These are phyloP conservation scores for Nidularia pulvinata DNA, from an alignment of 768 basidiomycete species.

Conservation along the genomic window DNA sequence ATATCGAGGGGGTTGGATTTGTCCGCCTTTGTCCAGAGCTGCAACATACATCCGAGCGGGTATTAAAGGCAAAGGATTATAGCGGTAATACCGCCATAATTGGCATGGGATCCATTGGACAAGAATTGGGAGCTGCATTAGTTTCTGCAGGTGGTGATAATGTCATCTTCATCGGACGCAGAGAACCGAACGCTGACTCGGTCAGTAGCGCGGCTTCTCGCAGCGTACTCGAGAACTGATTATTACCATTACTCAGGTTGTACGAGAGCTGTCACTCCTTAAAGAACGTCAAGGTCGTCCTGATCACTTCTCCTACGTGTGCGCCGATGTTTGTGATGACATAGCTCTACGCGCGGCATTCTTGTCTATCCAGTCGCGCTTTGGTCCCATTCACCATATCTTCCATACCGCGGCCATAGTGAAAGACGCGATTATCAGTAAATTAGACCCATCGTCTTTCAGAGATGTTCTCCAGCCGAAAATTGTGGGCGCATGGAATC, in stretches of 20 bases:
- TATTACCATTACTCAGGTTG: conserved; percentile 9
- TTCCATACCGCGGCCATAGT: conserved; percentile 24
- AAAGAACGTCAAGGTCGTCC: conserved; percentile 6
- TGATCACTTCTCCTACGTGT: conserved; percentile 14
- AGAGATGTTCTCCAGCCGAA: conserved; percentile 22
- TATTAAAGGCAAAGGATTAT: conserved; percentile 2
- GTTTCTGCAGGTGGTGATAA: conserved; percentile 14
- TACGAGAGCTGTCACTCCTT: conserved; percentile 11
- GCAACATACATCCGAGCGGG: conserved; percentile 6
- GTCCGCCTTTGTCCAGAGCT: conserved; percentile 21
- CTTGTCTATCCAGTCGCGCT: conserved; percentile 11
- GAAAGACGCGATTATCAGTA: conserved; percentile 19
- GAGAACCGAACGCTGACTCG: conserved; percentile 10
- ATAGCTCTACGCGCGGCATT: conserved; percentile 14
- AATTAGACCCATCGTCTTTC: conserved; percentile 14
- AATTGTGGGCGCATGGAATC: conserved; percentile 26
- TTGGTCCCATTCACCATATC: conserved; percentile 21
- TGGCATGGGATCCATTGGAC: conserved; percentile 27
- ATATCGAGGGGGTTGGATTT: conserved; percentile 10
- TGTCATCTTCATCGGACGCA: conserved; percentile 23
- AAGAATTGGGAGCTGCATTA: conserved; percentile 17
- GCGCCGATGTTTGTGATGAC: conserved; percentile 20
- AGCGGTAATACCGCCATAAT: conserved; percentile 23
- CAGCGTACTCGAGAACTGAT: neutral
- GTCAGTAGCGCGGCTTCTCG: conserved; percentile 9